phyloP scores from a whole-genome alignment of 2,329 filamentous ascomycete genomes.

The Sarocladium oryzae region DNA sequence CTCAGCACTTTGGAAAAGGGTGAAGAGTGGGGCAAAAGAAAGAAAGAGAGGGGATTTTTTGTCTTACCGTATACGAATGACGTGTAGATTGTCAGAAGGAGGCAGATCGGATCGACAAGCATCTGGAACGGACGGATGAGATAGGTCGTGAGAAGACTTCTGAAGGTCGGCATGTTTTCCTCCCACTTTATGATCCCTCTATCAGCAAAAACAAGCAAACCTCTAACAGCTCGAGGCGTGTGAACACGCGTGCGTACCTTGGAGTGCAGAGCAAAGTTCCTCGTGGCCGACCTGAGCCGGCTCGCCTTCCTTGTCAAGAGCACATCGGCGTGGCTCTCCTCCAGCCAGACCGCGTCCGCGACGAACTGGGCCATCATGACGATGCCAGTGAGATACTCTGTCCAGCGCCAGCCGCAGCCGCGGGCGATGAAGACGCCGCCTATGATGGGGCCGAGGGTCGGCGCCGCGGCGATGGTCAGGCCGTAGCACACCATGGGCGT shows the following conservation, averaged over 20 bases:
- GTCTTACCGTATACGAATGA: conserved; percentile 33
- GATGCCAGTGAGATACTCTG: conserved; percentile 40
- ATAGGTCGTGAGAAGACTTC: conserved; percentile 33
- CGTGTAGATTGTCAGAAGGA: conserved; percentile 36
- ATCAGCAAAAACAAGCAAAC: too few relatives aligned
- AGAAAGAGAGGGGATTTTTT: neutral
- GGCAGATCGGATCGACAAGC: conserved; percentile 35
- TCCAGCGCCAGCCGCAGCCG: conserved; percentile 40
- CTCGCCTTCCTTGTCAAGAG: conserved; percentile 36
- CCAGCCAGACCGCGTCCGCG: conserved; percentile 23
- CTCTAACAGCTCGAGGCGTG: too few relatives aligned
- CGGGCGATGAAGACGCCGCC: conserved; percentile 38
- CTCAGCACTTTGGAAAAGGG: too few relatives aligned
- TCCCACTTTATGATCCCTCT: too few relatives aligned
- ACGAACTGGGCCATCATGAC: conserved; percentile 28
- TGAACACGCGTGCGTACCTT: conserved; percentile 45
- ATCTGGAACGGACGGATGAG: conserved; percentile 41
- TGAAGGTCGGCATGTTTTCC: conserved; percentile 19
- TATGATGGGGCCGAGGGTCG: conserved; percentile 39
- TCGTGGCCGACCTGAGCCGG: conserved; percentile 41
- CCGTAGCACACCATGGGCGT: conserved; percentile 47
- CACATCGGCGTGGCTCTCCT: conserved; percentile 42
- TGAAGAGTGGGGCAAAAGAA: too few relatives aligned
- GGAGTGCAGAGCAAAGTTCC: conserved; percentile 45
- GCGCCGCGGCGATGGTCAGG: conserved; percentile 25